These are phyloP conservation scores for Cyclotella atomus DNA, from an alignment of 108 stramenopile genomes.

Conservation along the genomic window DNA sequence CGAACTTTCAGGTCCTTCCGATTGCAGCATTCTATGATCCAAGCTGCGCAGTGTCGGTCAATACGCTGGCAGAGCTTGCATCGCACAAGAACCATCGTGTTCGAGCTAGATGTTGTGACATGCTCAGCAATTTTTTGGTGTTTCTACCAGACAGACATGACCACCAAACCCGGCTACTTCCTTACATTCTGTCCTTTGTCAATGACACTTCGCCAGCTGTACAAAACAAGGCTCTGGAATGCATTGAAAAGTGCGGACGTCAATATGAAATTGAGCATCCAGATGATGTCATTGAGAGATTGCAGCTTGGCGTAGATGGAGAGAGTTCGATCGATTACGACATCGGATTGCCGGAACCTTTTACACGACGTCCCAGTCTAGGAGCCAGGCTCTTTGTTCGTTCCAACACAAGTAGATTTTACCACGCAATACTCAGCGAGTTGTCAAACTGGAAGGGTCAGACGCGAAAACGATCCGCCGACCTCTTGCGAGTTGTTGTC, in stretches of 20 bases:
- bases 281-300: slow-evolving; percentile 70
- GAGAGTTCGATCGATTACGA: slow-evolving; percentile 62
- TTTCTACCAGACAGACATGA: slow-evolving; percentile 78
- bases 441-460: slow-evolving; percentile 59
- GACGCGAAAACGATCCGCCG: slow-evolving; percentile 43
- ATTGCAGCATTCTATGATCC: slow-evolving; percentile 78
- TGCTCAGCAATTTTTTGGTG: slow-evolving; percentile 67
- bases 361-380: slow-evolving; percentile 64
- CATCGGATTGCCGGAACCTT: slow-evolving; percentile 61
- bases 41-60: slow-evolving; percentile 47
- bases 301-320: slow-evolving; percentile 81
- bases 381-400: slow-evolving; percentile 79
- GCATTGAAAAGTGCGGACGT: slow-evolving; percentile 60
- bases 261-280: slow-evolving; percentile 76
- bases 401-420: slow-evolving; percentile 64
- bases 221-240: slow-evolving; percentile 27
- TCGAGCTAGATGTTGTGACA: slow-evolving; percentile 46
- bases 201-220: slow-evolving; percentile 48
- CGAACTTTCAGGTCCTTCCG: slow-evolving; percentile 54
- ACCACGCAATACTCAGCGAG: slow-evolving; percentile 70
- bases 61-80: slow-evolving; percentile 65
- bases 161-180: slow-evolving; percentile 78
- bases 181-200: slow-evolving; percentile 72
- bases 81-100: slow-evolving; percentile 57
- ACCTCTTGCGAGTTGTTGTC: slow-evolving; percentile 45